A percentile compares a stretch with the other conserved stretches of the same genome.
Conservation (phyloP, 768 basidiomycete genomes). For the Trametes gibbosa region DNA sequence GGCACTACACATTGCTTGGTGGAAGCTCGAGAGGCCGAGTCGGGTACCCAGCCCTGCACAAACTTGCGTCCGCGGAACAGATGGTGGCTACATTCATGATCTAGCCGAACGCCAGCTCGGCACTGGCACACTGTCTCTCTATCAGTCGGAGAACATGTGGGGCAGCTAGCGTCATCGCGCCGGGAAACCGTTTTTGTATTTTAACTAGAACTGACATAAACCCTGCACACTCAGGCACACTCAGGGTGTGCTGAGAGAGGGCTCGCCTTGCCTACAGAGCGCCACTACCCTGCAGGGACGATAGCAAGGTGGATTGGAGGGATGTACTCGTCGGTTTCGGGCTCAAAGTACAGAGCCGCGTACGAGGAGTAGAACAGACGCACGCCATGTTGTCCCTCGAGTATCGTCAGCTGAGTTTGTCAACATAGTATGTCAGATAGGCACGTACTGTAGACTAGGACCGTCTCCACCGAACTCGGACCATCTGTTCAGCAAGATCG, state of each 20-base stretch:
- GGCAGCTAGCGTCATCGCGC: slow-evolving; percentile 24
- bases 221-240: too few relatives aligned
- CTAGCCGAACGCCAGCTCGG: neutral
- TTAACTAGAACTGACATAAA: too few relatives aligned
- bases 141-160: neutral
- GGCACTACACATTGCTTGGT: too few relatives aligned
- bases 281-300: neutral
- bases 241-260: neutral
- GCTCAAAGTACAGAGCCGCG: slow-evolving; percentile 14
- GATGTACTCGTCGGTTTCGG: slow-evolving; percentile 16
- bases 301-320: slow-evolving; percentile 15
- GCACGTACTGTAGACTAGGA: too few relatives aligned
- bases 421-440: too few relatives aligned
- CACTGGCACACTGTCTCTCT: neutral
- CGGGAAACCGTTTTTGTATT: slow-evolving; percentile 1
- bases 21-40: too few relatives aligned
- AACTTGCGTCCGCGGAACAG: neutral
- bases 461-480: too few relatives aligned
- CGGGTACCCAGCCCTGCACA: neutral
- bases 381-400: slow-evolving; percentile 2
- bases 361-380: slow-evolving; percentile 25
- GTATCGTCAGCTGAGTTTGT: too few relatives aligned
- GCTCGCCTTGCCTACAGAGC: neutral
- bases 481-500: too few relatives aligned
- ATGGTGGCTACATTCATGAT: neutral